These are phyloP conservation scores for Hypoxylon sp. DNA, from an alignment of 2,329 filamentous ascomycete species.

Conservation along the genomic window DNA sequence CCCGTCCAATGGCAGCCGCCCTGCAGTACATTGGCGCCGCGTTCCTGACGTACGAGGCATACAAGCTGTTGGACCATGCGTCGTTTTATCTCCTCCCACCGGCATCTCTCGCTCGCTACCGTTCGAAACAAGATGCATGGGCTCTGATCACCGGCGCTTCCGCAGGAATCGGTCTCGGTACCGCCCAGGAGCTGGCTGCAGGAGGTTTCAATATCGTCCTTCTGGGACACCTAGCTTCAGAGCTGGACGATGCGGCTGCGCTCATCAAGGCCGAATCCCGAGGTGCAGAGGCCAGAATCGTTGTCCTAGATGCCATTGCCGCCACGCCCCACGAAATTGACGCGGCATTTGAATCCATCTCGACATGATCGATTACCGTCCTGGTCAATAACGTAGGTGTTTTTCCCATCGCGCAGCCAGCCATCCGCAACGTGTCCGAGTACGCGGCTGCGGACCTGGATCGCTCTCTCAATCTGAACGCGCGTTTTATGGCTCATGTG, in stretches of 20 bases:
- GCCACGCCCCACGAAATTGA: slow-evolving; percentile 51
- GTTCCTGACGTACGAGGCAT: slow-evolving; percentile 44
- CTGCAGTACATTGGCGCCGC: slow-evolving; percentile 36
- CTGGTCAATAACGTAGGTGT: slow-evolving; percentile 56
- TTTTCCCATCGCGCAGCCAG: slow-evolving; percentile 48
- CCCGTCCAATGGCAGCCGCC: slow-evolving; percentile 33
- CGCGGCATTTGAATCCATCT: slow-evolving; percentile 44
- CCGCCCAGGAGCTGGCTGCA: slow-evolving; percentile 53
- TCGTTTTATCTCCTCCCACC: slow-evolving; percentile 44
- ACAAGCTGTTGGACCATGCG: slow-evolving; percentile 28
- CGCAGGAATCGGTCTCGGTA: slow-evolving; percentile 56
- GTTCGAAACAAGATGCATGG: slow-evolving; percentile 31
- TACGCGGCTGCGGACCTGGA: slow-evolving; percentile 53
- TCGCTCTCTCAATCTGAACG: slow-evolving; percentile 53
- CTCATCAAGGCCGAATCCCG: slow-evolving; percentile 46
- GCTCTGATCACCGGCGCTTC: slow-evolving; percentile 56
- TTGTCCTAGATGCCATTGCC: slow-evolving; percentile 52
- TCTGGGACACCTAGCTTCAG: slow-evolving; percentile 52
- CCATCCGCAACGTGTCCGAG: slow-evolving; percentile 50
- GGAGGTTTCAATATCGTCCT: slow-evolving; percentile 56
- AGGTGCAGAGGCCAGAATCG: slow-evolving; percentile 49
- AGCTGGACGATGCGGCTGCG: slow-evolving; percentile 50
- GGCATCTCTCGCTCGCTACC: slow-evolving; percentile 44
- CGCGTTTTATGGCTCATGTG: slow-evolving; percentile 56
- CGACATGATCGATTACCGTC: slow-evolving; percentile 51